Evolutionary conservation across 768 basidiomycete genomes (phyloP).

Genomic region (Phanerochaete sordida): DNA sequence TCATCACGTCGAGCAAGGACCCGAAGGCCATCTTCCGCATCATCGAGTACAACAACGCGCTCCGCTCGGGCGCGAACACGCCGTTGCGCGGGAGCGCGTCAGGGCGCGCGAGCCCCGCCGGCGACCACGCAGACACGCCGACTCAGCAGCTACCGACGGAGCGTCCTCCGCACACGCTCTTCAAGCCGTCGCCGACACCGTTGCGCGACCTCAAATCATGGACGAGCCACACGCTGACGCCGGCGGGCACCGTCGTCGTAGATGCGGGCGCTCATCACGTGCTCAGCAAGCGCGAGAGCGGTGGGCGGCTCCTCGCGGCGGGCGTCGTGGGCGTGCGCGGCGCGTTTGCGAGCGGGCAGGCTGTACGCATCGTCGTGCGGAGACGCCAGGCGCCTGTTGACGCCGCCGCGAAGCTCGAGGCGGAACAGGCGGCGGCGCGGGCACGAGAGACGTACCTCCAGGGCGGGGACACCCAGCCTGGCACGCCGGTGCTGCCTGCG

Average conservation of each 20-base stretch:
- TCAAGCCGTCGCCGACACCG: conserved; percentile 69
- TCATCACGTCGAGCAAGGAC: conserved; percentile 82
- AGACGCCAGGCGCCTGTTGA: conserved; percentile 24
- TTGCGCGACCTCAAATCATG: conserved; percentile 89
- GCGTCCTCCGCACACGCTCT: conserved; percentile 85
- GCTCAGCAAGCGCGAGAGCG: conserved; percentile 79
- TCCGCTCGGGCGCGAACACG: conserved; percentile 34
- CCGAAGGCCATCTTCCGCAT: conserved; percentile 75
- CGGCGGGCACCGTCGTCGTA: conserved; percentile 85
- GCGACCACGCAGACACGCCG: background rate
- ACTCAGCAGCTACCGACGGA: conserved; percentile 10
- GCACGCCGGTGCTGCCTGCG: conserved; percentile 48
- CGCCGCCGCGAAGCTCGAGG: background rate
- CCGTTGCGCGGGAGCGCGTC: conserved; percentile 27
- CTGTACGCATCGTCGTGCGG: conserved; percentile 76
- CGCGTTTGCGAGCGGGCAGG: conserved; percentile 91
- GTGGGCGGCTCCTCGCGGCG: conserved; percentile 87
- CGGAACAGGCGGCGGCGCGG: conserved; percentile 25
- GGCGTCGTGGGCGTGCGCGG: conserved; percentile 88
- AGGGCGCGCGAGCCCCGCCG: conserved; percentile 15
- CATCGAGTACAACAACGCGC: conserved; percentile 68
- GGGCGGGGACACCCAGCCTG: conserved; percentile 47
- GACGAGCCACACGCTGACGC: conserved; percentile 93
- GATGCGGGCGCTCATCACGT: conserved; percentile 88
- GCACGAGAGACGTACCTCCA: conserved; percentile 33